These are phyloP conservation scores for Coprinopsis marcescibilis DNA, from an alignment of 768 basidiomycete species.

Conservation along the genomic window DNA sequence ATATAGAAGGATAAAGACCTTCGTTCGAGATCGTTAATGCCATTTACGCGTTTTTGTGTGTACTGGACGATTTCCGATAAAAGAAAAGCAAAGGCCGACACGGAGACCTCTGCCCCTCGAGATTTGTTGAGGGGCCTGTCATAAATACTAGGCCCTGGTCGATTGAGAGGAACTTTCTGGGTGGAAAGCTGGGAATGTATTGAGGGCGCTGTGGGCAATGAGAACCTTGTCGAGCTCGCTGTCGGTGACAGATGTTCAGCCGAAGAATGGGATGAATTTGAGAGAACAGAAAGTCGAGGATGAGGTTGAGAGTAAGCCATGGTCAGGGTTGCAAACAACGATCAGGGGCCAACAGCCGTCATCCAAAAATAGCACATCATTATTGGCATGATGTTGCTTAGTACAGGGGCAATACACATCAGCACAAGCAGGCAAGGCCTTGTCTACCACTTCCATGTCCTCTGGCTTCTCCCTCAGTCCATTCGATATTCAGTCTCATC, in stretches of 20 bases:
- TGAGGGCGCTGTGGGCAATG: constrained; percentile 54
- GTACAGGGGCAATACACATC: no score
- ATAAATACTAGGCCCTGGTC: constrained; percentile 69
- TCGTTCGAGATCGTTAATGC: constrained; percentile 92
- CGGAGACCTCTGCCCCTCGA: constrained; percentile 75
- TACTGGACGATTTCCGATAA: constrained; percentile 94
- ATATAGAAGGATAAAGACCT: constrained; percentile 47
- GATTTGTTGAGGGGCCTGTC: constrained; percentile 89
- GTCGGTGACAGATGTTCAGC: constrained; percentile 52
- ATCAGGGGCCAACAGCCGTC: background rate
- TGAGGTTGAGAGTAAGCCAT: constrained; percentile 59
- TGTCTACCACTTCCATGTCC: constrained; percentile 25
- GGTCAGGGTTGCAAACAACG: constrained; percentile 7
- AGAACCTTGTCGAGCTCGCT: constrained; percentile 61
- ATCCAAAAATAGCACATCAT: constrained; percentile 5
- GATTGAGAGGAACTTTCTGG: constrained; percentile 32
- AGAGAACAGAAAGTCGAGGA: constrained; percentile 64
- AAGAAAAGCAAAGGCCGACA: constrained; percentile 81
- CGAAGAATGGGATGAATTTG: constrained; percentile 51
- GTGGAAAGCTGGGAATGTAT: constrained; percentile 35
- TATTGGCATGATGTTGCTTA: no score
- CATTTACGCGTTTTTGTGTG: constrained; percentile 90
- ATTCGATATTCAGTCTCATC: constrained; percentile 61
- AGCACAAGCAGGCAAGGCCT: constrained; percentile 8
- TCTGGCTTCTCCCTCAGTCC: constrained; percentile 42